Conservation (phyloP, 805 yeast genomes). For the Nakazawaea populi region DNA sequence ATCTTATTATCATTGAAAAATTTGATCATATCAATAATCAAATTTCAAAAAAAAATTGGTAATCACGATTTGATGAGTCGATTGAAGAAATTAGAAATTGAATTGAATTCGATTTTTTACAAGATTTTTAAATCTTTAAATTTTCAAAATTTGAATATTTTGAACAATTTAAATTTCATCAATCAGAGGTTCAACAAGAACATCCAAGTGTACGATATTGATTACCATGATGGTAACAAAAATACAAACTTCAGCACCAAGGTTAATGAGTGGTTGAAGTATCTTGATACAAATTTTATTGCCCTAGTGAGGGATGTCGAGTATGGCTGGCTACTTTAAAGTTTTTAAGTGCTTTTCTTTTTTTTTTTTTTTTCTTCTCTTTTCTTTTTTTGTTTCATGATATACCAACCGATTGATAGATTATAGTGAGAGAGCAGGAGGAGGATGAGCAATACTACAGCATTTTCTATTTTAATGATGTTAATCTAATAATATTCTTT, state of each 20-base stretch:
- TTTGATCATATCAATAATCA: constrained; percentile 9
- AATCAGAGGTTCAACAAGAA: constrained; percentile 9
- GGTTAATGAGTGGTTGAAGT: constrained; percentile 8
- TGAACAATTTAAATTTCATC: constrained; percentile 7
- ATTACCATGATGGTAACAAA: no score
- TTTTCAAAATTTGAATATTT: constrained; percentile 2
- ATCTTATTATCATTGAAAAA: constrained; percentile 13
- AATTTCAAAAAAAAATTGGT: constrained; percentile 10
- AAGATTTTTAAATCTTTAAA: constrained; percentile 6
- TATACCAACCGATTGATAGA: no score
- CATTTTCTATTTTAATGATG: no score
- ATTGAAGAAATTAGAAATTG: constrained; percentile 8
- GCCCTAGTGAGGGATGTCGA: constrained; percentile 1
- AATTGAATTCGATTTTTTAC: constrained; percentile 6
- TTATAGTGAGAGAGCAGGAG: no score
- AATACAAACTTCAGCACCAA: not conserved
- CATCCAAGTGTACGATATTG: constrained; percentile 4
- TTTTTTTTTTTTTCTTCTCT: not conserved
- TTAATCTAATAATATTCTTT: no score
- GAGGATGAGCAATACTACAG: no score
- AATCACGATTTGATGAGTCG: constrained; percentile 11
- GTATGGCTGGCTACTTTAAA: constrained; percentile 9
- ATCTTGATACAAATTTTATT: constrained; percentile 1
- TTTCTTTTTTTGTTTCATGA: not conserved
- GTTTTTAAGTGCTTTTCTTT: not conserved